These are phyloP conservation scores for Globisporangium polare DNA, from an alignment of 352 stramenopile genomes.

Conservation along the genomic window DNA sequence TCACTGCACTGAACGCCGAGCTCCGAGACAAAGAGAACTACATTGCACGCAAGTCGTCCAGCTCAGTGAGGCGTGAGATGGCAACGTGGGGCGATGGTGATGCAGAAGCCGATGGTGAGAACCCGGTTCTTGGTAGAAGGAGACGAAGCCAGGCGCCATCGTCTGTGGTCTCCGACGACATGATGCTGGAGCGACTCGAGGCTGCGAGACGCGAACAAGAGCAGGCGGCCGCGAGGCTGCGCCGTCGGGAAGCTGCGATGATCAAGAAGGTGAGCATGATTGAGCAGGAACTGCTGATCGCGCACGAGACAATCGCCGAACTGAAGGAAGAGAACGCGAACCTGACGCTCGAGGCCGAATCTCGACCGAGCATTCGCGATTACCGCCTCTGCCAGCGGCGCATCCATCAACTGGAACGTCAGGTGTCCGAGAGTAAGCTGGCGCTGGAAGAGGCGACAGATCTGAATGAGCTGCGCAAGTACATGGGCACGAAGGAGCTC, in stretches of 20 bases:
- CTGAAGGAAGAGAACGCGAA: constrained; percentile 84
- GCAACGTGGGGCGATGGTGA: constrained; percentile 18
- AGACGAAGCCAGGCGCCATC: constrained; percentile 4
- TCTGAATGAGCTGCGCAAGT: constrained; percentile 71
- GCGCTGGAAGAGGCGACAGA: constrained; percentile 74
- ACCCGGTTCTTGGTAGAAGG: not conserved
- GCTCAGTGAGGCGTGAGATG: constrained; percentile 8
- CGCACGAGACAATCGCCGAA: constrained; percentile 58
- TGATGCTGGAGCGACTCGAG: constrained; percentile 74
- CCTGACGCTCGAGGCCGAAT: constrained; percentile 67
- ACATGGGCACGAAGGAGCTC: constrained; percentile 79
- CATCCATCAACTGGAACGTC: constrained; percentile 70
- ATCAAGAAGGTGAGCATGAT: constrained; percentile 76
- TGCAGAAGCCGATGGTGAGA: constrained; percentile 10
- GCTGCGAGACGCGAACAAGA: constrained; percentile 70
- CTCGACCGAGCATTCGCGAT: constrained; percentile 77
- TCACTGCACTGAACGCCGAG: constrained; percentile 60
- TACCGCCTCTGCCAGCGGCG: constrained; percentile 70
- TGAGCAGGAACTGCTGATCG: constrained; percentile 60
- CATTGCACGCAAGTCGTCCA: constrained; percentile 33
- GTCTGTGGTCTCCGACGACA: constrained; percentile 53
- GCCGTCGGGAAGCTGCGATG: constrained; percentile 65
- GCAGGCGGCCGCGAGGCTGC: constrained; percentile 48
- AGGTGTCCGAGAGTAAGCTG: constrained; percentile 70
- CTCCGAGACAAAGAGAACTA: constrained; percentile 78